Percentiles rank a stretch among this genome's conserved stretches.
phyloP scores from a whole-genome alignment of 1,284 basidiomycete genomes.

The Grifola frondosa region DNA sequence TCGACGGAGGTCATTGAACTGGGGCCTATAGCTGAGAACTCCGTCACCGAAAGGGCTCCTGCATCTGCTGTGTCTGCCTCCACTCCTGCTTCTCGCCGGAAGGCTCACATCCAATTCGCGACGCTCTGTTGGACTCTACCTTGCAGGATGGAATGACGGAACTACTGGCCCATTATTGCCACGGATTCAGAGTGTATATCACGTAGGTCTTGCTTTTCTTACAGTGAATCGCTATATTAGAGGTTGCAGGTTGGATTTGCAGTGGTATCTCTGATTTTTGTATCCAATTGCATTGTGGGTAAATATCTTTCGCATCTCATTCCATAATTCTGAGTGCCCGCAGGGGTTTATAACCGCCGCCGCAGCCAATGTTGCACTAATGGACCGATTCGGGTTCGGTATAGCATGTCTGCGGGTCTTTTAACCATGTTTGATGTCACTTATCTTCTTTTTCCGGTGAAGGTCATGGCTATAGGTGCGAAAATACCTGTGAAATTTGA shows the following conservation, averaged over 20 bases:
- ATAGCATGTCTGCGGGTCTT: constrained; percentile 44
- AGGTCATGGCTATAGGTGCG: constrained; percentile 22
- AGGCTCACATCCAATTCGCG: constrained; percentile 34
- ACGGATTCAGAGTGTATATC: constrained; percentile 51
- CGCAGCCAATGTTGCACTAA: constrained; percentile 47
- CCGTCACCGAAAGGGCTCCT: too few species aligned
- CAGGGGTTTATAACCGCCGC: constrained; percentile 51
- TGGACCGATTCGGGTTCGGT: constrained; percentile 55
- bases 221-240: neutral
- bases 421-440: neutral
- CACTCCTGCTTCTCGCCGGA: constrained; percentile 1
- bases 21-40: too few species aligned
- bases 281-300: constrained; percentile 52
- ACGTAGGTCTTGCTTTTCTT: constrained; percentile 29
- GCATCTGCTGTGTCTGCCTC: constrained; percentile 1
- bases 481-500: neutral
- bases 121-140: constrained; percentile 39
- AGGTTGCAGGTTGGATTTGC: constrained; percentile 38
- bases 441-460: constrained; percentile 18
- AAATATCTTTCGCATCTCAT: neutral
- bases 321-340: neutral
- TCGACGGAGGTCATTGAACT: neutral
- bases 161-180: constrained; percentile 59
- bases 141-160: constrained; percentile 64
- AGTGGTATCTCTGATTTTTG: constrained; percentile 55